Percentiles rank a stretch among this genome's conserved stretches.
These are phyloP conservation scores for Beauveria scarabaeidicola DNA, from an alignment of 2,329 filamentous ascomycete species.

Conservation along the genomic window DNA sequence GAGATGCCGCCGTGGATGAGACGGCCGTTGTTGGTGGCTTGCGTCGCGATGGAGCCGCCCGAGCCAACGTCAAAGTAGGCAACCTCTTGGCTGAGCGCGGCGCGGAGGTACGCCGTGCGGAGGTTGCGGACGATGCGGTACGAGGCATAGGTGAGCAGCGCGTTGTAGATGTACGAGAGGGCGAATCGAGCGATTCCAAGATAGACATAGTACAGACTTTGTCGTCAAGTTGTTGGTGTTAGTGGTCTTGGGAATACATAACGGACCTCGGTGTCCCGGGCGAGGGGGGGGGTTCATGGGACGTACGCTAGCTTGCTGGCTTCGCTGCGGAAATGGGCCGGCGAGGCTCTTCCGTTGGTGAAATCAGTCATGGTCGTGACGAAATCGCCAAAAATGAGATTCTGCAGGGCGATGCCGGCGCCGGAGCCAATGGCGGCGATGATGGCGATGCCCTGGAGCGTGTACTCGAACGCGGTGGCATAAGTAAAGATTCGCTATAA, in stretches of 20 bases:
- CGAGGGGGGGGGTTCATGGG: too few relatives aligned
- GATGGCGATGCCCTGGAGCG: constrained; percentile 15
- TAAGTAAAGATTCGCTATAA: constrained; percentile 13
- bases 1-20: constrained; percentile 32
- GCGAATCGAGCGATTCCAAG: constrained; percentile 46
- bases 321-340: constrained; percentile 22
- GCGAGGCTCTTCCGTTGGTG: constrained; percentile 18
- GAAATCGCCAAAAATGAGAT: constrained; percentile 31
- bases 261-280: too few relatives aligned
- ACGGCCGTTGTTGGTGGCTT: constrained; percentile 37
- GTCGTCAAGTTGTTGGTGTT: neutral
- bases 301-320: constrained; percentile 24
- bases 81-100: constrained; percentile 42
- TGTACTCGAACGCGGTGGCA: constrained; percentile 11
- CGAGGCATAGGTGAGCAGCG: constrained; percentile 39
- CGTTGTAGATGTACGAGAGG: constrained; percentile 38
- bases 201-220: constrained; percentile 48
- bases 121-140: constrained; percentile 41
- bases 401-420: constrained; percentile 28
- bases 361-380: constrained; percentile 28
- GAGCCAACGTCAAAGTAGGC: constrained; percentile 37
- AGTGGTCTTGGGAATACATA: neutral
- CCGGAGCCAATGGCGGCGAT: constrained; percentile 28
- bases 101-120: constrained; percentile 40
- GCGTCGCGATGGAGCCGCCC: constrained; percentile 33